Evolutionary conservation across 768 basidiomycete species (phyloP).

Genomic region (Thelephora aurantiotincta): DNA sequence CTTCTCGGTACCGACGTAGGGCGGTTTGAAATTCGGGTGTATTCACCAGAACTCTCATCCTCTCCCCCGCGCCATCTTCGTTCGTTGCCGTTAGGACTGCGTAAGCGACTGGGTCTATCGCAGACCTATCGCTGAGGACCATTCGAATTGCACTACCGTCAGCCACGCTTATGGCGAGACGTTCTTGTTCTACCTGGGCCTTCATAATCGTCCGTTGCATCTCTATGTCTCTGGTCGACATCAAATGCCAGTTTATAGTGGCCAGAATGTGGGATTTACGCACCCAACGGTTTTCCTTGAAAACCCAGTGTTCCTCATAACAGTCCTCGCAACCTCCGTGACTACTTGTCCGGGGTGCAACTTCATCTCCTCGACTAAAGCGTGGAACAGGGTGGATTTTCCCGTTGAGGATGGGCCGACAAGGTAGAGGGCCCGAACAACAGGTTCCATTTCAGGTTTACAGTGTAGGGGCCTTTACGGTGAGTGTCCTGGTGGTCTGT

Average conservation of each 20-base stretch:
- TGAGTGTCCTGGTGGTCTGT: too few species aligned
- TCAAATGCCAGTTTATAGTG: neutral
- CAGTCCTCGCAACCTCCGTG: conserved; percentile 44
- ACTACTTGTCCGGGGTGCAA: conserved; percentile 26
- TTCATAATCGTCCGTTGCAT: conserved; percentile 56
- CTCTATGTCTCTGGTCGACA: conserved; percentile 24
- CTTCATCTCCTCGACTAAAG: conserved; percentile 28
- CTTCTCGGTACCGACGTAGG: conserved; percentile 27
- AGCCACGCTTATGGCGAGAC: conserved; percentile 8
- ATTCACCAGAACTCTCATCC: conserved; percentile 19
- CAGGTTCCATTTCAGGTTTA: neutral
- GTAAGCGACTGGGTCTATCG: conserved; percentile 51
- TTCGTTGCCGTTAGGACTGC: conserved; percentile 26
- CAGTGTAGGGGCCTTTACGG: too few species aligned
- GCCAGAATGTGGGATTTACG: neutral
- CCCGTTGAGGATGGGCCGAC: conserved; percentile 36
- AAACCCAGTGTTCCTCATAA: conserved; percentile 40
- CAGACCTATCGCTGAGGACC: conserved; percentile 49
- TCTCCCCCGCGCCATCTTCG: conserved; percentile 23
- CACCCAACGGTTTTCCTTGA: conserved; percentile 25
- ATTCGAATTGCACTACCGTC: conserved; percentile 12
- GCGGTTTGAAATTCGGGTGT: conserved; percentile 26
- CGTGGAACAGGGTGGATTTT: conserved; percentile 54
- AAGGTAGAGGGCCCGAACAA: conserved; percentile 10
- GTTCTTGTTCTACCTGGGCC: conserved; percentile 36